Evolutionary conservation across 2,329 filamentous ascomycete genomes (phyloP).

Genomic region (Pleurostoma richardsiae): DNA sequence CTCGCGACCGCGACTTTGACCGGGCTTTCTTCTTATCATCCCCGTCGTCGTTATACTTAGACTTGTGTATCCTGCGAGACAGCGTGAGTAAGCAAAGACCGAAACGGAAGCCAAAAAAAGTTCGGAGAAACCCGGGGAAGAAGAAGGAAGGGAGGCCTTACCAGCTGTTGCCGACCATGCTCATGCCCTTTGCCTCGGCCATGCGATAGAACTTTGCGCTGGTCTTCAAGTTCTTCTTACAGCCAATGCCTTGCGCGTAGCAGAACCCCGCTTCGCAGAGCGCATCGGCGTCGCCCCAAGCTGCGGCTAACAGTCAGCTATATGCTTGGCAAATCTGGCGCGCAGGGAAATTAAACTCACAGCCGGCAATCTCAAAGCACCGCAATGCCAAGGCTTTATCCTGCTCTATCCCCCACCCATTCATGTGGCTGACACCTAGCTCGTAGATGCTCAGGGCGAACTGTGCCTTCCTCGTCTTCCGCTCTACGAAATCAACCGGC

Average conservation of each 20-base stretch:
- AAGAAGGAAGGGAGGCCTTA: slow-evolving; percentile 40
- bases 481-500: slow-evolving; percentile 60
- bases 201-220: slow-evolving; percentile 85
- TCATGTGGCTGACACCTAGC: slow-evolving; percentile 93
- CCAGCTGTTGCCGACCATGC: slow-evolving; percentile 98
- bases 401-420: slow-evolving; percentile 94
- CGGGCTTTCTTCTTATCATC: slow-evolving; percentile 57
- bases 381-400: slow-evolving; percentile 82
- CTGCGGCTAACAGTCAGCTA: slow-evolving; percentile 25
- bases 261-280: slow-evolving; percentile 93
- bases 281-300: slow-evolving; percentile 93
- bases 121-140: neutral
- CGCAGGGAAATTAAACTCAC: slow-evolving; percentile 36
- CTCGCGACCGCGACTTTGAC: slow-evolving; percentile 71
- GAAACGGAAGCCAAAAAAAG: neutral
- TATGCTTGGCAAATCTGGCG: too few species aligned
- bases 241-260: slow-evolving; percentile 88
- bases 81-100: slow-evolving; percentile 7
- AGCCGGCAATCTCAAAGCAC: slow-evolving; percentile 94
- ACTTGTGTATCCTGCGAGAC: slow-evolving; percentile 79
- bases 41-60: slow-evolving; percentile 76
- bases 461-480: slow-evolving; percentile 82
- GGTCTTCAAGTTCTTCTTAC: slow-evolving; percentile 94
- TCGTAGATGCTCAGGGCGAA: slow-evolving; percentile 96
- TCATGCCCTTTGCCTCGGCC: slow-evolving; percentile 90